These are phyloP conservation scores for Hygrocybe punicea DNA, from an alignment of 768 basidiomycete species.

Conservation along the genomic window DNA sequence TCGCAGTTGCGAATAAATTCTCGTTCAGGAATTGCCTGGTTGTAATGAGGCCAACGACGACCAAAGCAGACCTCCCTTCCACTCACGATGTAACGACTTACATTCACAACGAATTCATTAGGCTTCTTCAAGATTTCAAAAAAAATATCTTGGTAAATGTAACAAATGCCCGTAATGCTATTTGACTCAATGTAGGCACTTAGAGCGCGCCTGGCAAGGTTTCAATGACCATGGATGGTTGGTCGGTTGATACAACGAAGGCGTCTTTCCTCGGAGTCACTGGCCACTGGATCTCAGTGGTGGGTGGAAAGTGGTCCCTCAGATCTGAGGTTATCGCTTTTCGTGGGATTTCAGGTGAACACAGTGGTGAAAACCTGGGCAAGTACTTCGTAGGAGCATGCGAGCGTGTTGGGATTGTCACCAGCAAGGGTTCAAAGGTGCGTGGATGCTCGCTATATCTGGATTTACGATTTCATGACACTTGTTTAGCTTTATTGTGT, in stretches of 20 bases:
- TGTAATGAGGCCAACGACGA: constrained; percentile 17
- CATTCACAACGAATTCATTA: constrained; percentile 18
- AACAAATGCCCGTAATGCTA: not conserved
- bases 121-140: constrained; percentile 2
- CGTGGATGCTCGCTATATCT: too few relatives aligned
- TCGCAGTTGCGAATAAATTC: constrained; percentile 11
- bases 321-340: constrained; percentile 22
- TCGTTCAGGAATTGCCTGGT: constrained; percentile 17
- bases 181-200: too few relatives aligned
- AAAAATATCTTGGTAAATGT: constrained; percentile 11
- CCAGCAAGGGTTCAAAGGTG: constrained; percentile 20
- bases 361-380: constrained; percentile 24
- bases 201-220: constrained; percentile 15
- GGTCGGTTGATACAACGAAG: constrained; percentile 20
- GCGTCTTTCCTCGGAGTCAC: constrained; percentile 22
- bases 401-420: constrained; percentile 25
- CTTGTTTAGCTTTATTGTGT: constrained; percentile 17
- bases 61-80: constrained; percentile 12
- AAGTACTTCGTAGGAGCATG: too few relatives aligned
- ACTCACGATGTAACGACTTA: constrained; percentile 13
- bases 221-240: constrained; percentile 13
- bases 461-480: not conserved
- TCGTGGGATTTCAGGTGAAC: constrained; percentile 17
- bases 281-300: constrained; percentile 21
- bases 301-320: constrained; percentile 21